Evolutionary conservation across 2,329 filamentous ascomycete genomes (phyloP), one percentile per base, ranked within the genome.

Genomic region (Diaporthe sp.): DNA sequence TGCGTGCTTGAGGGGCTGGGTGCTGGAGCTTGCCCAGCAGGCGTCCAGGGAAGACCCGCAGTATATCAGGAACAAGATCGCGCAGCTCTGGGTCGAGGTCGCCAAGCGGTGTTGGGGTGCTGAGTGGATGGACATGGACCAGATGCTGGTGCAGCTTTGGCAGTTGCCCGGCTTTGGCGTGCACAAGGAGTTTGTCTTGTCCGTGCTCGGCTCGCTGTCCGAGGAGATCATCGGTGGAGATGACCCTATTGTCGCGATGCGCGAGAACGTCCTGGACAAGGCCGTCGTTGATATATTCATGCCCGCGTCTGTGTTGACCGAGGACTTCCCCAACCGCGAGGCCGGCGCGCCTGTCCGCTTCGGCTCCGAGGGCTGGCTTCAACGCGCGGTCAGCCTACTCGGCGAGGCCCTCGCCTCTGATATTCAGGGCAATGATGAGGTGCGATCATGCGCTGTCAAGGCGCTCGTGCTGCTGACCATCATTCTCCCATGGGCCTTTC

Each of bases 121-220:
- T 42, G 94, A 97, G 76, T 99, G 97, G 97, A 92, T 94, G 87
- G 92, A 97, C 81, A 98, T 99, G 96, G 97, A 99, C 82, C 86
- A 92, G 77, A 89, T 94, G 80, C 89, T 99, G 72, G 90, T 96
- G 58, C 90, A 92, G 79, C 88, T 98, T 28, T 99, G 97, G 97
- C 92, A 95, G 82, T 83, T 89, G 22, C 87, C 88, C 25, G 89
- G 91, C 77, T 89, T 89, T 35, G 84, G 88, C 42, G 89, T 89
- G 10, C 90, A 92, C 82, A 97, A 97, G 83, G 94, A 97, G 81
- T 90, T 98, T 72, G 96, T 98, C 42, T 89, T 99, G 45, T 93
- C 93, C 75, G 91, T 98, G 58, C 88, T 99, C 68, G 97, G 98
- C 85, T 96, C 93, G 25, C 88, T 99, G 45, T 97, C 96, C 3